These are phyloP conservation scores for Chaetomium olivaceum DNA, from an alignment of 2,329 filamentous ascomycete species.

Conservation along the genomic window DNA sequence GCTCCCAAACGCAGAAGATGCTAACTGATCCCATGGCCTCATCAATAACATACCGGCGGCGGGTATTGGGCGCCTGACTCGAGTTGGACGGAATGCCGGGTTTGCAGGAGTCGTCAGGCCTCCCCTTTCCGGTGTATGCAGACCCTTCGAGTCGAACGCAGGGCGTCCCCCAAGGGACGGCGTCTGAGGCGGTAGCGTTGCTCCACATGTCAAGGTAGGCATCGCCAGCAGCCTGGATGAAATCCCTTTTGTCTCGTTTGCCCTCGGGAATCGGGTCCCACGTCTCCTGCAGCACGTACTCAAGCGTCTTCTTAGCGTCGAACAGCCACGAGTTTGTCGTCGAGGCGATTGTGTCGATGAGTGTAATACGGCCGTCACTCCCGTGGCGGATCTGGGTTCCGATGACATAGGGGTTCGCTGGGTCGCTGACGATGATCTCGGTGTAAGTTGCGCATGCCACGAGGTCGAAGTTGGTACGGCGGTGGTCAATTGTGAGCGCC, in stretches of 20 bases:
- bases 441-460: conserved; percentile 44
- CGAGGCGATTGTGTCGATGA: conserved; percentile 37
- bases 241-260: conserved; percentile 34
- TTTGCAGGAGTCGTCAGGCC: conserved; percentile 32
- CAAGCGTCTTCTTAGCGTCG: conserved; percentile 40
- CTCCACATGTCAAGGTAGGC: conserved; percentile 42
- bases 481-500: conserved; percentile 38
- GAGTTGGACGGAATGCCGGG: conserved; percentile 32
- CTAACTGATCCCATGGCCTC: conserved; percentile 33
- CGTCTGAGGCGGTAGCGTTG: conserved; percentile 34
- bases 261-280: conserved; percentile 38
- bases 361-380: conserved; percentile 25
- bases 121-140: conserved; percentile 33
- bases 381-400: conserved; percentile 41
- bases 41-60: conserved; percentile 36
- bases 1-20: conserved; percentile 33
- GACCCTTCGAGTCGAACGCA: conserved; percentile 38
- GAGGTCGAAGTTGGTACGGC: conserved; percentile 39
- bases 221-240: conserved; percentile 38
- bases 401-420: conserved; percentile 41
- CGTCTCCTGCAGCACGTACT: conserved; percentile 35
- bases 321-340: conserved; percentile 42
- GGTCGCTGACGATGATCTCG: conserved; percentile 41
- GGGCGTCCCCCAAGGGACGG: conserved; percentile 42
- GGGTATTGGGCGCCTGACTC: conserved; percentile 31